phyloP scores from a whole-genome alignment of 2,329 filamentous ascomycete species.

The Epichloe elymi region DNA sequence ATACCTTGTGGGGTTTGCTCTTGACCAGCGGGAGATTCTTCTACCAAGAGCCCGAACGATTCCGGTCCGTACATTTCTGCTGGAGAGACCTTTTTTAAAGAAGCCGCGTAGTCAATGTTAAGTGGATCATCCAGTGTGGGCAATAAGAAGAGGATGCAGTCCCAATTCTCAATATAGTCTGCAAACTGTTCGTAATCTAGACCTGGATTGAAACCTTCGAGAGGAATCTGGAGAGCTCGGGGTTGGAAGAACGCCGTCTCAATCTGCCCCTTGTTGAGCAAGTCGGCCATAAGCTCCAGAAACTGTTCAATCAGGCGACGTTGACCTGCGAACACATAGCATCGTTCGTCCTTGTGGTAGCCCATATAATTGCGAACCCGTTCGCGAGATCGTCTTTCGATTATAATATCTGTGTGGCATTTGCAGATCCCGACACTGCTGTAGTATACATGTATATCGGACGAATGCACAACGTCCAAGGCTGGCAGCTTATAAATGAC shows the following conservation, averaged over 20 bases:
- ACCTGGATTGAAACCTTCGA: neutral
- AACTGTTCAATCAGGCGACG: conserved; percentile 5
- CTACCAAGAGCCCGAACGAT: neutral
- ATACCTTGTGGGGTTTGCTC: neutral
- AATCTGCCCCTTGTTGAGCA: neutral
- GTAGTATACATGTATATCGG: neutral
- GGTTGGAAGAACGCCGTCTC: neutral
- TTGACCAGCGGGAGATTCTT: neutral
- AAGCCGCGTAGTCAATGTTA: neutral
- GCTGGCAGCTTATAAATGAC: neutral
- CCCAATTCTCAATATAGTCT: neutral
- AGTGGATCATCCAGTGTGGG: neutral
- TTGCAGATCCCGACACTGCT: neutral
- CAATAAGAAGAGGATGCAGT: neutral
- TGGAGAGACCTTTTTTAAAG: neutral
- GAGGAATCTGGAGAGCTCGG: neutral
- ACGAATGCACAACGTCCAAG: neutral
- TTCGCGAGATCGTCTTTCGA: neutral
- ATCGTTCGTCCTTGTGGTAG: conserved; percentile 1
- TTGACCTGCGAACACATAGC: conserved; percentile 8
- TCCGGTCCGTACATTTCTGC: neutral
- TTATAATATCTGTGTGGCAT: neutral
- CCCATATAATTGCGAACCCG: conserved; percentile 4
- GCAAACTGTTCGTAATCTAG: conserved; percentile 3
- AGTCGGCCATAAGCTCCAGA: neutral